Evolutionary conservation across 73 alveolate genomes (phyloP).

Genomic region (Paramecium biaurelia): DNA sequence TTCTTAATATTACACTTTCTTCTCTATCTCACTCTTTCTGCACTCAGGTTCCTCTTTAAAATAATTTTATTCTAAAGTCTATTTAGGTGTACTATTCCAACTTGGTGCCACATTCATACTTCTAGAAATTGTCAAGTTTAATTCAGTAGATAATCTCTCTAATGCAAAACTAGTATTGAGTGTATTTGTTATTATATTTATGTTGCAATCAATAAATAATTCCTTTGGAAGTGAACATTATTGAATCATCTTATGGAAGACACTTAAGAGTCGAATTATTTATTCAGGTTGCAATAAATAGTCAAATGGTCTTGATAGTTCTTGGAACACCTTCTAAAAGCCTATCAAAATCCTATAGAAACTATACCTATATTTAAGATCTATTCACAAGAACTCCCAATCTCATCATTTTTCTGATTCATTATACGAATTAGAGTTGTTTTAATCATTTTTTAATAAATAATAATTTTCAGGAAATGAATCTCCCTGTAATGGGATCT

Average conservation of each 20-base stretch:
- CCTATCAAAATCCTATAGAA: not conserved
- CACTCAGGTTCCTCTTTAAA: not conserved
- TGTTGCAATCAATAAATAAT: not conserved
- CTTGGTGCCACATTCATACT: not conserved
- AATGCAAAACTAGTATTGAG: not conserved
- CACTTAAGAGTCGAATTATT: not conserved
- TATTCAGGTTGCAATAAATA: not conserved
- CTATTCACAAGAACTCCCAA: not conserved
- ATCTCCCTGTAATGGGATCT: conserved; percentile 35
- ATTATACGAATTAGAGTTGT: not conserved
- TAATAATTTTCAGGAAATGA: conserved; percentile 3
- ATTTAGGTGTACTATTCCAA: not conserved
- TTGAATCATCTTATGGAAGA: not conserved
- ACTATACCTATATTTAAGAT: not conserved
- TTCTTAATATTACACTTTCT: not conserved
- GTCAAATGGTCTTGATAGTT: not conserved
- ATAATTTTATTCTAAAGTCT: not conserved
- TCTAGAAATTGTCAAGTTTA: not conserved
- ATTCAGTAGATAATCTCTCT: not conserved
- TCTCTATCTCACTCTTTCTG: not conserved
- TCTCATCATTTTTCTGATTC: not conserved
- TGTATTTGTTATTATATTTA: not conserved
- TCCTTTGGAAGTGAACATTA: not conserved
- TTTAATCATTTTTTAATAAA: not conserved
- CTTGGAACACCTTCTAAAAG: not conserved